Evolutionary conservation across 2,329 filamentous ascomycete genomes (phyloP).

Genomic region (Claviceps sp.): DNA sequence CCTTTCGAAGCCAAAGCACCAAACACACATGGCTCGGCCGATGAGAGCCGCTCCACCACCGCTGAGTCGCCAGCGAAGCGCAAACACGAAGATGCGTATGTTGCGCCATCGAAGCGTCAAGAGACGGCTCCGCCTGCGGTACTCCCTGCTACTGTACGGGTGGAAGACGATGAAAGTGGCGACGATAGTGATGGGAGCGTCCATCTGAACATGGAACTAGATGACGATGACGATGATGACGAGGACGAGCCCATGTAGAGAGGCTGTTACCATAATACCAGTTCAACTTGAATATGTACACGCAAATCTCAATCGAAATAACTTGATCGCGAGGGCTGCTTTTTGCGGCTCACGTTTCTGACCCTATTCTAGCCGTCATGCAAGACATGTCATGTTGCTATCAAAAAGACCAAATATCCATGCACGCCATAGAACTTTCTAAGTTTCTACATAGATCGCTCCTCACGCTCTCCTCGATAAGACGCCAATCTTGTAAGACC

Average conservation of each 20-base stretch:
- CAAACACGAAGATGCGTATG: conserved; percentile 25
- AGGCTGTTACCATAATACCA: too few species aligned
- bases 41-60: conserved; percentile 6
- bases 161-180: conserved; percentile 27
- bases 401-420: too few species aligned
- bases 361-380: too few species aligned
- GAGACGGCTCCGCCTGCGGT: conserved; percentile 20
- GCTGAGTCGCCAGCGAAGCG: conserved; percentile 22
- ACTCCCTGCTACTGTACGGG: conserved; percentile 10
- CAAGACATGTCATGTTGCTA: too few species aligned
- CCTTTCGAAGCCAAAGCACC: conserved; percentile 20
- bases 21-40: not conserved
- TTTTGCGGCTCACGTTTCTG: too few species aligned
- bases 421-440: too few species aligned
- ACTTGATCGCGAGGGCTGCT: too few species aligned
- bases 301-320: too few species aligned
- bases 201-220: conserved; percentile 46
- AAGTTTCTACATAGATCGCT: too few species aligned
- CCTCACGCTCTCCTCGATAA: too few species aligned
- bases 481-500: too few species aligned
- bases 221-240: conserved; percentile 35
- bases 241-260: conserved; percentile 16
- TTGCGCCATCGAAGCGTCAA: conserved; percentile 25
- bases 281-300: too few species aligned
- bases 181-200: conserved; percentile 38